Evolutionary conservation across 2,329 filamentous ascomycete species (phyloP).

Genomic region (Fusarium sp.): DNA sequence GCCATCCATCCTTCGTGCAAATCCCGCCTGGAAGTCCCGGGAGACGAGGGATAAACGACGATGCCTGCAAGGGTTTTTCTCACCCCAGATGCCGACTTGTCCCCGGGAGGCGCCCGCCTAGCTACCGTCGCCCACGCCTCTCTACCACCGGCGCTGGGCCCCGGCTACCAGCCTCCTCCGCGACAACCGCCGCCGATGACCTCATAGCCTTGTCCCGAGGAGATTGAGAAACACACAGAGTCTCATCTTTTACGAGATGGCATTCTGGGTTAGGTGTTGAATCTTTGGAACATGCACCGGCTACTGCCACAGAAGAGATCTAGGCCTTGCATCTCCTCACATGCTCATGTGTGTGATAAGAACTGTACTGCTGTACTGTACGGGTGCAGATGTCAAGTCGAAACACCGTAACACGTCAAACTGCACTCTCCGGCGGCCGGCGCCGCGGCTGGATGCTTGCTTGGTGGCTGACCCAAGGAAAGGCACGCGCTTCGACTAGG

Average conservation of each 20-base stretch:
- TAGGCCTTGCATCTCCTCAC: not conserved
- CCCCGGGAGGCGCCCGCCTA: slow-evolving; percentile 29
- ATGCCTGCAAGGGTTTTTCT: slow-evolving; percentile 33
- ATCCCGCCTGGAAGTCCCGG: slow-evolving; percentile 26
- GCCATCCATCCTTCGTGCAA: slow-evolving; percentile 3
- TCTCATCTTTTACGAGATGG: slow-evolving; percentile 7
- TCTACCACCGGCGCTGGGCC: slow-evolving; percentile 7
- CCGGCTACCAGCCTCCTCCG: slow-evolving; percentile 23
- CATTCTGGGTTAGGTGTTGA: slow-evolving; percentile 5
- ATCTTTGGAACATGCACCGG: not conserved
- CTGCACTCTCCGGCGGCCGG: slow-evolving; percentile 1
- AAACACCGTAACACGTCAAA: not conserved
- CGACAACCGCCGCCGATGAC: slow-evolving; percentile 40
- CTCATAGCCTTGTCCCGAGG: slow-evolving; percentile 30
- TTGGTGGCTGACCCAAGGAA: not conserved
- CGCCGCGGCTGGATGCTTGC: slow-evolving; percentile 1
- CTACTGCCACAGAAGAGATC: not conserved
- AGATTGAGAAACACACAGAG: not conserved
- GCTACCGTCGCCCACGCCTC: slow-evolving; percentile 19
- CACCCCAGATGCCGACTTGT: slow-evolving; percentile 38
- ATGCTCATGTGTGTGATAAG: not conserved
- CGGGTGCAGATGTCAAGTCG: slow-evolving; percentile 3
- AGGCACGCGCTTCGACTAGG: not conserved
- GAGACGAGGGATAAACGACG: slow-evolving; percentile 28
- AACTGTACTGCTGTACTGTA: not conserved